Evolutionary conservation across 2,329 filamentous ascomycete species (phyloP).

Genomic region (Triangularia setosa): DNA sequence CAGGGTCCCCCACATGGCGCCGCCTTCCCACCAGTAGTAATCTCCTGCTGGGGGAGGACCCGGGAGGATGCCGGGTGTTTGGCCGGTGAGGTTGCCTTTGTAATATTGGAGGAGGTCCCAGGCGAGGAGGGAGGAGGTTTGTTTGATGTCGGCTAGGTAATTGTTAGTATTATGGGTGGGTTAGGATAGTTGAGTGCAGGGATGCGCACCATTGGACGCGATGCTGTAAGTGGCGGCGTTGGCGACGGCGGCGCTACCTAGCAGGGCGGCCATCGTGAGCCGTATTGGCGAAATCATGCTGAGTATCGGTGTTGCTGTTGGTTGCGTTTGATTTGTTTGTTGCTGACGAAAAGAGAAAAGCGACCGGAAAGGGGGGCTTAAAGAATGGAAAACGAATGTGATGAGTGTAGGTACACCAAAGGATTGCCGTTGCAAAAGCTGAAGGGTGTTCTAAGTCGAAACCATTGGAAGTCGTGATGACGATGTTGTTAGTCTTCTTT

Average conservation of each 20-base stretch:
- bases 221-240: constrained; percentile 25
- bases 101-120: constrained; percentile 46
- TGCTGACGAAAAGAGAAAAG: constrained; percentile 7
- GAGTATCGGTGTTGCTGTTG: not conserved
- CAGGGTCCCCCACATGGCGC: constrained; percentile 58
- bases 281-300: constrained; percentile 21
- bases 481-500: not conserved
- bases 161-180: constrained; percentile 4
- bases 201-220: constrained; percentile 19
- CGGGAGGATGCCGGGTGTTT: constrained; percentile 45
- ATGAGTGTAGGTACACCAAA: not conserved
- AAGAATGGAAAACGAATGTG: constrained; percentile 3
- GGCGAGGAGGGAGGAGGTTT: constrained; percentile 37
- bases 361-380: constrained; percentile 19
- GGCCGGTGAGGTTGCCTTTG: constrained; percentile 41
- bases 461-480: not conserved
- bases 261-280: constrained; percentile 18
- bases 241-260: constrained; percentile 12
- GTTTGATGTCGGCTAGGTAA: constrained; percentile 33
- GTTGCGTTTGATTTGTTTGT: not conserved
- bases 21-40: constrained; percentile 66
- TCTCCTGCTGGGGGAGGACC: constrained; percentile 44
- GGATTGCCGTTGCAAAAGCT: not conserved
- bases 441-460: not conserved
- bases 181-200: not conserved